Evolutionary conservation across 2,329 filamentous ascomycete species (phyloP), one percentile per base, ranked within the genome.

Genomic region (Fusarium sp.): DNA sequence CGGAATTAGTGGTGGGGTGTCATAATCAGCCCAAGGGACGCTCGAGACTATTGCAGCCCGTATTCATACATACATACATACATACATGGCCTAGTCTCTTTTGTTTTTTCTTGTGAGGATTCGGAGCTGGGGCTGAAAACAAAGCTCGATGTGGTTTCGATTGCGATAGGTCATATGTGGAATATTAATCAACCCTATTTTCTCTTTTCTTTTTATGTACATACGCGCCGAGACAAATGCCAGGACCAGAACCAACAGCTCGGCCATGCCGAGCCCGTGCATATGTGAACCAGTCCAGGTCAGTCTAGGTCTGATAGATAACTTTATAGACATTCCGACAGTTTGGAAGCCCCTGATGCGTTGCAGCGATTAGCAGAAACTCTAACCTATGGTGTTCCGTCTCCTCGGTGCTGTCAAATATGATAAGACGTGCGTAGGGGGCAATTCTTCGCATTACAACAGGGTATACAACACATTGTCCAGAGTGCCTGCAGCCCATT

Each of bases 161-260:
- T 57, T 58, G 39, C 36, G 65, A 66, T 57, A 57, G 44, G 66
- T 77, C 73, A 76, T 68, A 62, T 64, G 44, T 62, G 57, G 56
- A 61, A 69, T 65, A 64, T 70, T 73, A 74, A 72, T 68, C 59
- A 72, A 72, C 13, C 20, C 52, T 59, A 33, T 31, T 54, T 71
- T 66, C 41, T 62, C 48, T 39, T 63, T 75, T 41, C 35, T 52
- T 68, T 42, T 65, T 22, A 31, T 20, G 4, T 67, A 57, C 33
- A 17, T n/a, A 7, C 41, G 47, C 64, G 38, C 63, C 63, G 68
- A 67, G 41, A 71, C 67, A 62, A 56, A 67, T 48, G 28, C 28
- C n/a, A 47, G 38, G 36, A 44, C 62, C 63, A 67, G 67, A 47
- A 47, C 58, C 66, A 44, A 51, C 59, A 48, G 64, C 31, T 67